Base-by-base conservation (phyloP, 371 early-diverging fungal genomes). In the Entomophthora muscae region DNA sequence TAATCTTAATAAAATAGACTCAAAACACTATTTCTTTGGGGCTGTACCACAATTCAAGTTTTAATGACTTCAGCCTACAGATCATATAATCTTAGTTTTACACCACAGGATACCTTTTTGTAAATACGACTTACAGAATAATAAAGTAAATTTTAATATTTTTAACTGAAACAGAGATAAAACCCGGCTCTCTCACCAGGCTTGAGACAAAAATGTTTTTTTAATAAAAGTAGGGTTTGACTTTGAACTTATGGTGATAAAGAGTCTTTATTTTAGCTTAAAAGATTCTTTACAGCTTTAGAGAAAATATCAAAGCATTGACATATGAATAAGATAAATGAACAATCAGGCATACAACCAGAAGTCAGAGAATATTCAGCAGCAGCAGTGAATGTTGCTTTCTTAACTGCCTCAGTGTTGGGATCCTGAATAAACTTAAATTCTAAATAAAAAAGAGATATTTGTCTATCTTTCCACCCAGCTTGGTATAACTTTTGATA, bases 171-270 rank as follows among this genome's bases (percentile, higher is more conserved):
- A 98, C 80, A 27, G 79, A 71, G 52, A 83, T 71, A 60, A 81
- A 78, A 53, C 87, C 84, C 32, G 32, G 78, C 68, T 32, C 81
- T 80, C 64, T 89, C 84, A 42, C 89, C 93, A 61, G 78, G 72
- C 71, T 83, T 77, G 62, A 95, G 66, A 53, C 70, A 64, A 65
- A 65, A 70, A 74, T 80, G 97, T 82, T 91, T 90, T 66, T 79
- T n/a, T 81, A 65, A 95, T 89, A 67, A 88, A 98, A 29, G 79
- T 85, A 27, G 89, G 80, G 64, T 96, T 67, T 21, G 89, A 86
- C 71, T 90, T 91, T 74, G 86, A 94, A 98, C 82, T 98, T 98
- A 86, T 98, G 91, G 63, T 98, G 98, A 71, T 96, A 98, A 56
- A 95, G 95, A 68, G 80, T 83, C 68, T 90, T 89, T 51, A 78